A percentile compares a stretch with the other conserved stretches of the same genome.
Evolutionary conservation across 331 rosid species (phyloP).

Genomic region (Cydonia oblonga): DNA sequence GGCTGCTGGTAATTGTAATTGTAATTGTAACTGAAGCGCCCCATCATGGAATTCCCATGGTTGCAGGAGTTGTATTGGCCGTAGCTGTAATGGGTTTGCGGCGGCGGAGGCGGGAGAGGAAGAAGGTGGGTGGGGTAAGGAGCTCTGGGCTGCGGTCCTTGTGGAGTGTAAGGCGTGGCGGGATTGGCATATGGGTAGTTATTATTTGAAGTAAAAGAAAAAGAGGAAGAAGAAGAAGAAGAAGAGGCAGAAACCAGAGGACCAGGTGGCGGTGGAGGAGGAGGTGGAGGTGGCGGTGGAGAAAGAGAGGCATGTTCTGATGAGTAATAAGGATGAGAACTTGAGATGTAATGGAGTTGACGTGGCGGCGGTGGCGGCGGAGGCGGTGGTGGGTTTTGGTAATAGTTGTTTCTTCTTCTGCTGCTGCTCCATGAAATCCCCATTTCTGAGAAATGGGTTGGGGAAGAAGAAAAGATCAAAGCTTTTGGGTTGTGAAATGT

Average conservation of each 20-base stretch:
- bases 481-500: neutral
- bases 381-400: slow-evolving; percentile 21
- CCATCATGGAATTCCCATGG: slow-evolving; percentile 31
- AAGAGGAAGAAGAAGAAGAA: neutral
- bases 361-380: slow-evolving; percentile 21
- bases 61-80: slow-evolving; percentile 30
- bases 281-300: slow-evolving; percentile 11
- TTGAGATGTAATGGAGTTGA: slow-evolving; percentile 11
- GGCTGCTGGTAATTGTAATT: slow-evolving; percentile 38
- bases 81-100: slow-evolving; percentile 36
- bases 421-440: slow-evolving; percentile 61
- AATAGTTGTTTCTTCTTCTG: slow-evolving; percentile 39
- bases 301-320: slow-evolving; percentile 17
- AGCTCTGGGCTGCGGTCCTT: neutral
- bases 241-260: neutral
- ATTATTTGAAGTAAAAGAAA: neutral
- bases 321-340: slow-evolving; percentile 14
- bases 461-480: neutral
- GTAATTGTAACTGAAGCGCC: slow-evolving; percentile 15
- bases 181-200: slow-evolving; percentile 6
- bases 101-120: slow-evolving; percentile 4
- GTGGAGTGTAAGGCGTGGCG: slow-evolving; percentile 4
- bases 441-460: slow-evolving; percentile 21
- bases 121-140: neutral
- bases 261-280: neutral